A percentile compares a stretch with the other conserved stretches of the same genome.
phyloP scores from a whole-genome alignment of 176 grass and related monocot species.

The Aegilops sharonensis region DNA sequence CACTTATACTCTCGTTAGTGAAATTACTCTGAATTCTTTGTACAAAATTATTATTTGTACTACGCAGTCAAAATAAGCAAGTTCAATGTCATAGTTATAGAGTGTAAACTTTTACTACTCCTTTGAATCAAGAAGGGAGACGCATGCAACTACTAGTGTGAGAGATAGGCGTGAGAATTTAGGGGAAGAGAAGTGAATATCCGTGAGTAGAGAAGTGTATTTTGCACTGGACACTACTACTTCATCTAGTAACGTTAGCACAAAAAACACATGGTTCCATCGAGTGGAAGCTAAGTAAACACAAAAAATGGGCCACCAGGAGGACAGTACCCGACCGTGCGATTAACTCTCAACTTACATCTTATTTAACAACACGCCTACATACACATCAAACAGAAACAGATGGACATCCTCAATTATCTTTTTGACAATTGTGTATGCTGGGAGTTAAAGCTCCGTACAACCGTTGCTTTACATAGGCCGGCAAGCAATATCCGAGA shows the following conservation, averaged over 20 bases:
- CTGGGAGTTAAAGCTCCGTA: neutral
- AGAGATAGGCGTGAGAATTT: too few species aligned
- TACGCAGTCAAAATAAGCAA: too few species aligned
- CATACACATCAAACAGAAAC: neutral
- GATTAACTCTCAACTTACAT: neutral
- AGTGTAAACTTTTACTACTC: too few species aligned
- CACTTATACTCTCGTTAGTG: neutral
- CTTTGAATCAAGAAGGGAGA: too few species aligned
- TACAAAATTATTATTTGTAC: neutral
- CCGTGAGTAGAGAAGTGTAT: too few species aligned
- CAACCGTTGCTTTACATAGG: constrained; percentile 17
- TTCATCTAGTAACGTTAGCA: neutral
- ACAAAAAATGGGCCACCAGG: neutral
- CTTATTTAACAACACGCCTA: neutral
- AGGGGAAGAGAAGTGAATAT: too few species aligned
- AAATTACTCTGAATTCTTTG: neutral
- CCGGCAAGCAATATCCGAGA: neutral
- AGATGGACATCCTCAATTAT: neutral
- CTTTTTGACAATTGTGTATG: neutral
- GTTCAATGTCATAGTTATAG: too few species aligned
- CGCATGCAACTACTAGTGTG: too few species aligned
- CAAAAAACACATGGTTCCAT: neutral
- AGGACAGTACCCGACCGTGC: too few species aligned
- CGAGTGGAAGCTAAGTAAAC: neutral
- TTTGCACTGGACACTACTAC: neutral